These are phyloP conservation scores for Colletotrichum orbiculare DNA, from an alignment of 2,329 filamentous ascomycete species.

Conservation along the genomic window DNA sequence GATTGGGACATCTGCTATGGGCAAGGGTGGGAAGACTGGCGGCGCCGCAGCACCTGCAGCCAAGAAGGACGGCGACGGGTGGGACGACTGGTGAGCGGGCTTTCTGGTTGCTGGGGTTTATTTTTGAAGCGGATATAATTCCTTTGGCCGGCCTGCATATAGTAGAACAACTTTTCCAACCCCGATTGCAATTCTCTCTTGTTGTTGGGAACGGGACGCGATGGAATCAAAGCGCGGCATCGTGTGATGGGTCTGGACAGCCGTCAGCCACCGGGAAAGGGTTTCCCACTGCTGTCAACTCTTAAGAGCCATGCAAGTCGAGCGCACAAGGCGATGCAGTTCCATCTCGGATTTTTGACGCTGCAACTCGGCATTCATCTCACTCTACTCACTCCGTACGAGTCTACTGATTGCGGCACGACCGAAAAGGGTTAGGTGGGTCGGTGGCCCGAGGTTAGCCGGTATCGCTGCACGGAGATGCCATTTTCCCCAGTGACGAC, in stretches of 20 bases:
- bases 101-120: constrained; percentile 11
- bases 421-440: constrained; percentile 35
- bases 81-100: constrained; percentile 70
- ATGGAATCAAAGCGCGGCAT: no score
- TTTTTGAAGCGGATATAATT: constrained; percentile 34
- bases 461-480: constrained; percentile 47
- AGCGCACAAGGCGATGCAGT: background rate
- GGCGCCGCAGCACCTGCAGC: constrained; percentile 45
- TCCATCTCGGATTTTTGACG: constrained; percentile 4
- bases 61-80: constrained; percentile 67
- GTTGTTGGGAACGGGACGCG: background rate
- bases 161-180: constrained; percentile 26
- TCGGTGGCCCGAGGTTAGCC: constrained; percentile 56
- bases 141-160: constrained; percentile 31
- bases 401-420: background rate
- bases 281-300: no score
- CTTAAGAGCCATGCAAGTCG: background rate
- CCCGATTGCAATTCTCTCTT: constrained; percentile 16
- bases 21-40: constrained; percentile 58
- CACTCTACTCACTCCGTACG: background rate
- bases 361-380: constrained; percentile 19
- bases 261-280: no score
- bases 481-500: constrained; percentile 35
- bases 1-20: constrained; percentile 71
- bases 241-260: no score